phyloP scores from a whole-genome alignment of 2,329 filamentous ascomycete species.

The Paraphoma chrysanthemicola region DNA sequence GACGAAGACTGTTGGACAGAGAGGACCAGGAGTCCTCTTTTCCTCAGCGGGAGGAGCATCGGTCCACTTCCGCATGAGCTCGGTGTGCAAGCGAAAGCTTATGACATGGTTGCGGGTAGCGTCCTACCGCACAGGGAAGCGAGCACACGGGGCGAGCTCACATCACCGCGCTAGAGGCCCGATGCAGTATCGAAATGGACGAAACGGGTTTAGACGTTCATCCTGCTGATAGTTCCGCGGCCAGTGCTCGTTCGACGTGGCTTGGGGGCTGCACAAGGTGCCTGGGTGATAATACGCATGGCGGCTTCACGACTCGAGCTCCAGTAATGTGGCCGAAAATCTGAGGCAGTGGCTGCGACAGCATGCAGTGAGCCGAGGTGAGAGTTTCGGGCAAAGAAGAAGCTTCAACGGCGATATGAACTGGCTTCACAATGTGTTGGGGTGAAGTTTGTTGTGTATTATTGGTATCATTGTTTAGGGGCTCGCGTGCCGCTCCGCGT shows the following conservation, averaged over 20 bases:
- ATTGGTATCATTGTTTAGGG: background rate
- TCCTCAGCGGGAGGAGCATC: slow-evolving; percentile 1
- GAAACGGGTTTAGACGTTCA: slow-evolving; percentile 13
- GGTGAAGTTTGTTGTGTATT: background rate
- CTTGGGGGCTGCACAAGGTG: slow-evolving; percentile 11
- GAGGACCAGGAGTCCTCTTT: slow-evolving; percentile 4
- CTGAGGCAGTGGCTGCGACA: background rate
- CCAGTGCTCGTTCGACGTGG: slow-evolving; percentile 6
- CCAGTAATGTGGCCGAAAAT: background rate
- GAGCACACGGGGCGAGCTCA: slow-evolving; percentile 24
- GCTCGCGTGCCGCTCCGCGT: slow-evolving; percentile 1
- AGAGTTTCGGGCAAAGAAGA: too few relatives aligned
- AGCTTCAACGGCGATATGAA: background rate
- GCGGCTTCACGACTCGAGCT: background rate
- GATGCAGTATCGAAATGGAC: slow-evolving; percentile 13
- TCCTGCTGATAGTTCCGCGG: background rate
- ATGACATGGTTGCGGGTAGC: slow-evolving; percentile 4
- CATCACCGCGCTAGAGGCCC: slow-evolving; percentile 25
- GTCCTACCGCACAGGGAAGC: slow-evolving; percentile 4
- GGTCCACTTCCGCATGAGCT: slow-evolving; percentile 4
- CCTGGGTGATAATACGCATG: background rate
- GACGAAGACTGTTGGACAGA: background rate
- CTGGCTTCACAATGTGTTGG: background rate
- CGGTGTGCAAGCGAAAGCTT: slow-evolving; percentile 11
- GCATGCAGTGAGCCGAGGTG: too few relatives aligned